Evolutionary conservation across 352 stramenopile genomes (phyloP), one percentile per base, ranked within the genome.

Genomic region (Phytophthora colocasiae): DNA sequence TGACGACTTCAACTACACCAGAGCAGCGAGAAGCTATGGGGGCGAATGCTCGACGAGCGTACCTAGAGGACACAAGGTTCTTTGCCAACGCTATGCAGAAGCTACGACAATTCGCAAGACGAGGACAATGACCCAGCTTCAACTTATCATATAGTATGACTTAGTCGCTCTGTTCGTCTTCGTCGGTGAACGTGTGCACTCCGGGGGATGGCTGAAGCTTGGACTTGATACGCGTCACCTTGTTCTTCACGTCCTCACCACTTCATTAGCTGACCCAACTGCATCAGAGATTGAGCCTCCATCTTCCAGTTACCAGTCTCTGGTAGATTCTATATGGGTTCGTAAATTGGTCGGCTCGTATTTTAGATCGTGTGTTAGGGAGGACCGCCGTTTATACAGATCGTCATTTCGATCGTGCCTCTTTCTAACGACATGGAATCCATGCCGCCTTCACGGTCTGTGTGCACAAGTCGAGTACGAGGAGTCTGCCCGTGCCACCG

Each of bases 261-360:
- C 40, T 91, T 92, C 73, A 91, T 89, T 15, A 93, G 54, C 54
- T 94, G 83, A 2, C 85, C 85, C 1, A 94, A 71, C 45, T 90
- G 77, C 70, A 91, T 71, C 10, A 94, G 63, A 4, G 71, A 52
- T 31, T 91, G 73, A 14, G 85, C 80, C 50, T 94, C 81, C 11
- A 72, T 46, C 51, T 92, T 92, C 85, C 83, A 91, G 50, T 91
- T 65, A 0, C 58, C 43, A n/a, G 52, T 59, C 31, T 81, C 58
- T 9, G n/a, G n/a, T n/a, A n/a, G n/a, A n/a, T n/a, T n/a, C n/a
- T n/a, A n/a, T n/a, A n/a, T n/a, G n/a, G n/a, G n/a, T n/a, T n/a
- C n/a, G n/a, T n/a, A n/a, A n/a, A n/a, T n/a, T n/a, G n/a, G n/a
- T n/a, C n/a, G n/a, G n/a, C n/a, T n/a, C n/a, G n/a, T n/a, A n/a